Percentiles rank a stretch among this genome's conserved stretches.
Evolutionary conservation across 768 basidiomycete genomes (phyloP).

Genomic region (Pulveroboletus frians): DNA sequence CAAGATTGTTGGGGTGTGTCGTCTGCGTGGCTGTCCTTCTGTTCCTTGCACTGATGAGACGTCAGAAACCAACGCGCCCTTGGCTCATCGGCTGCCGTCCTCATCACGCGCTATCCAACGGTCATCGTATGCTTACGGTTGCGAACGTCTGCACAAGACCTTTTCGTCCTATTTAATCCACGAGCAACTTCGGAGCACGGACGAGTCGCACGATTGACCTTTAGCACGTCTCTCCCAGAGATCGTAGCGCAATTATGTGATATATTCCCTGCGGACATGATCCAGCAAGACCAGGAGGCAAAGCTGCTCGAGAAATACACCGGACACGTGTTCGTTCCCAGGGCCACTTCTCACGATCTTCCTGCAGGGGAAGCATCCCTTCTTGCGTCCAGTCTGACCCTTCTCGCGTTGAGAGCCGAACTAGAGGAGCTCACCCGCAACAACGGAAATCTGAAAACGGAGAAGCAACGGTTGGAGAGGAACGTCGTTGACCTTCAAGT

Average conservation of each 20-base stretch:
- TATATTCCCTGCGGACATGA: constrained; percentile 41
- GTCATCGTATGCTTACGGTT: constrained; percentile 47
- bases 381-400: constrained; percentile 45
- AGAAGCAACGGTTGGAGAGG: constrained; percentile 25
- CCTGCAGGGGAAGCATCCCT: constrained; percentile 30
- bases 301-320: constrained; percentile 50
- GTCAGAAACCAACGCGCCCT: constrained; percentile 21
- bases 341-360: constrained; percentile 14
- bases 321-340: constrained; percentile 48
- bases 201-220: constrained; percentile 48
- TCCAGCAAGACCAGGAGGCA: constrained; percentile 43
- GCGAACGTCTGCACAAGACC: constrained; percentile 15
- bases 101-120: constrained; percentile 59
- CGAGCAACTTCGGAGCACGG: constrained; percentile 48
- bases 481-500: constrained; percentile 15
- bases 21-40: not conserved
- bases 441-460: constrained; percentile 20
- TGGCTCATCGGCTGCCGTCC: constrained; percentile 27
- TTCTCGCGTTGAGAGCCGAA: constrained; percentile 40
- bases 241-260: constrained; percentile 39
- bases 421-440: constrained; percentile 34
- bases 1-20: constrained; percentile 18
- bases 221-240: constrained; percentile 40
- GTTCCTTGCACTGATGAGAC: constrained; percentile 1
- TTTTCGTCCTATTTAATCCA: constrained; percentile 61